A percentile compares a stretch with the other conserved stretches of the same genome.
Conservation (phyloP, 169 alveolate species). For the Plasmodium malariae region DNA sequence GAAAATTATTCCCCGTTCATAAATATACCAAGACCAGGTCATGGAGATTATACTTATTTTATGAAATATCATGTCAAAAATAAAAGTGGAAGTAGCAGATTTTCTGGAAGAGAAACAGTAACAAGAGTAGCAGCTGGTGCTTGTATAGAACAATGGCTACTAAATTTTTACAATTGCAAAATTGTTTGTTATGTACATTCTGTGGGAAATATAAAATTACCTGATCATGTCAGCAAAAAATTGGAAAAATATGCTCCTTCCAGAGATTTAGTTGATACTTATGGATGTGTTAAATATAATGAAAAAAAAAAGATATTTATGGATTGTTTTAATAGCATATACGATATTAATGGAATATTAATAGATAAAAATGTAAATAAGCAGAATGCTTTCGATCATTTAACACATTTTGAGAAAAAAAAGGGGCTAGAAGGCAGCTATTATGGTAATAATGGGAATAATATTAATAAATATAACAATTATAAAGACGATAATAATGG, state of each 20-base stretch:
- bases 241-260: constrained; percentile 37
- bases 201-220: constrained; percentile 32
- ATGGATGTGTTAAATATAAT: constrained; percentile 40
- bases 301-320: constrained; percentile 11
- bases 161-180: constrained; percentile 17
- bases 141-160: constrained; percentile 50
- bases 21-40: constrained; percentile 53
- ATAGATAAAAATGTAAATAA: neutral
- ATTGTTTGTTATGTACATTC: constrained; percentile 54
- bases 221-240: constrained; percentile 6
- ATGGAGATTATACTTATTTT: constrained; percentile 69
- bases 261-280: constrained; percentile 19
- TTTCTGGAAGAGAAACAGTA: constrained; percentile 48
- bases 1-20: constrained; percentile 39
- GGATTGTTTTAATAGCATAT: constrained; percentile 36
- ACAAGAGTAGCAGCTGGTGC: constrained; percentile 63
- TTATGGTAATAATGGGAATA: neutral
- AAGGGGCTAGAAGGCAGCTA: neutral
- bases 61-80: constrained; percentile 52
- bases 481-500: neutral
- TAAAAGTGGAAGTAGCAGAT: constrained; percentile 68
- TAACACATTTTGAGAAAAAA: neutral
- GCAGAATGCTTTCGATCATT: neutral
- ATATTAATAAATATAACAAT: neutral
- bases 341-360: constrained; percentile 8